Evolutionary conservation across 495 filamentous ascomycete genomes (phyloP).

Genomic region (Lasiosphaeria ovina): DNA sequence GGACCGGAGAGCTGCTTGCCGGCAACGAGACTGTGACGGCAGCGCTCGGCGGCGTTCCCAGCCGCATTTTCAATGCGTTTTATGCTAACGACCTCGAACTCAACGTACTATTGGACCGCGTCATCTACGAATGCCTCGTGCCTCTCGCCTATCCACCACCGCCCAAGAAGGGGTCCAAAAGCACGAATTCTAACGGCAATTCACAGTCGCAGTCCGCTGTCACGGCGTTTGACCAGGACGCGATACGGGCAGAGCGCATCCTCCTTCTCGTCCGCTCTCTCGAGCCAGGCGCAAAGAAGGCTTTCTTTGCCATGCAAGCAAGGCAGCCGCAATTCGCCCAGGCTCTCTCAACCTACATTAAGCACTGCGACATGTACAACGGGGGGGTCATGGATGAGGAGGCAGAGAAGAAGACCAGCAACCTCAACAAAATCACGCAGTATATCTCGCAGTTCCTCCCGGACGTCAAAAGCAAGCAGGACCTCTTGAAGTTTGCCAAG

Average conservation of each 20-base stretch:
- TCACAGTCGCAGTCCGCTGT: conserved; percentile 53
- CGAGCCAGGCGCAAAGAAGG: conserved; percentile 74
- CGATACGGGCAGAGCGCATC: conserved; percentile 80
- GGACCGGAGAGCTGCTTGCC: conserved; percentile 78
- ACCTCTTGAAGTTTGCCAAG: conserved; percentile 89
- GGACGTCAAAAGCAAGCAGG: conserved; percentile 64
- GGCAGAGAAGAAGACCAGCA: conserved; percentile 62
- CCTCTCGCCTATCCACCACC: conserved; percentile 83
- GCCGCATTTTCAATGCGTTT: conserved; percentile 79
- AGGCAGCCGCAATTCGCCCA: conserved; percentile 69
- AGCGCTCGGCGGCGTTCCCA: conserved; percentile 74
- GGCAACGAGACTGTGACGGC: conserved; percentile 72
- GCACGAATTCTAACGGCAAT: conserved; percentile 49
- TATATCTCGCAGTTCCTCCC: conserved; percentile 72
- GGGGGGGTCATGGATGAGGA: conserved; percentile 78
- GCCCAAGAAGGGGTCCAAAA: conserved; percentile 49
- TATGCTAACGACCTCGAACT: conserved; percentile 90
- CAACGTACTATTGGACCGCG: conserved; percentile 76
- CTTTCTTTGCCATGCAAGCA: conserved; percentile 82
- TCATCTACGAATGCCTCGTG: conserved; percentile 81
- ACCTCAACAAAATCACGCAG: conserved; percentile 64
- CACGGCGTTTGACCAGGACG: conserved; percentile 66
- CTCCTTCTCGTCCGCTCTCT: conserved; percentile 76
- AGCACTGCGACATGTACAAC: conserved; percentile 82
- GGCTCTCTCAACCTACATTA: conserved; percentile 68